phyloP scores from a whole-genome alignment of 1,139 yeast species.

The Sugiyamaella japonica region DNA sequence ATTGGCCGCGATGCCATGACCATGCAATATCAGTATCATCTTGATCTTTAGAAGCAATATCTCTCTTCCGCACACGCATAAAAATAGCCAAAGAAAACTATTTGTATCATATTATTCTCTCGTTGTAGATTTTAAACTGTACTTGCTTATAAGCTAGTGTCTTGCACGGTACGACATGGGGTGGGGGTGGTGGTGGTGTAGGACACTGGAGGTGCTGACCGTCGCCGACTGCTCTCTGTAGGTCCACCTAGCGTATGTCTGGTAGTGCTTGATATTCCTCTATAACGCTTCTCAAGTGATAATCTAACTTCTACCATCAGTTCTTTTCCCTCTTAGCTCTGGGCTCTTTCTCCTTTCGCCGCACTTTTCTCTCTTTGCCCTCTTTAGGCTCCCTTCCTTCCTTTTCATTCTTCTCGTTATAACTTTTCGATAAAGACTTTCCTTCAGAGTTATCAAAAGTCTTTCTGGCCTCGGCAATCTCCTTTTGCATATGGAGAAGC shows the following conservation, averaged over 20 bases:
- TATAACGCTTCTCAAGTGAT: too few relatives aligned
- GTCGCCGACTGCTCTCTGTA: too few relatives aligned
- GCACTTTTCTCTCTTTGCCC: slow-evolving; percentile 19
- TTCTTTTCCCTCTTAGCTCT: slow-evolving; percentile 21
- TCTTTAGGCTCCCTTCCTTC: slow-evolving; percentile 25
- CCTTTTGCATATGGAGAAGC: slow-evolving; percentile 68
- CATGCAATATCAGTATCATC: slow-evolving; percentile 14
- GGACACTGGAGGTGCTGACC: too few relatives aligned
- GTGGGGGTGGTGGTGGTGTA: too few relatives aligned
- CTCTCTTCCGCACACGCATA: background rate
- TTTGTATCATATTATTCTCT: slow-evolving; percentile 6
- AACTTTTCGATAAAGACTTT: slow-evolving; percentile 43
- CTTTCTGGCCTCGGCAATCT: slow-evolving; percentile 77
- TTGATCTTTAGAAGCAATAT: slow-evolving; percentile 16
- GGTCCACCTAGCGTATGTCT: too few relatives aligned
- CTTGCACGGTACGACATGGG: too few relatives aligned
- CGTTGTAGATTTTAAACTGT: slow-evolving; percentile 1
- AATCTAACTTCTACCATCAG: too few relatives aligned
- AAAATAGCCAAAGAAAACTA: background rate
- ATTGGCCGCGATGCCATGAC: slow-evolving; percentile 52
- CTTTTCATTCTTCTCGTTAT: slow-evolving; percentile 39
- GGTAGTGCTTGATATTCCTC: too few relatives aligned
- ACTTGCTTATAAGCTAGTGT: too few relatives aligned
- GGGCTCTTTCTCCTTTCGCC: slow-evolving; percentile 9
- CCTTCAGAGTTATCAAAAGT: slow-evolving; percentile 72